A percentile compares a stretch with the other conserved stretches of the same genome.
phyloP scores from a whole-genome alignment of 2,329 filamentous ascomycete genomes.

The Eutypella sp. region DNA sequence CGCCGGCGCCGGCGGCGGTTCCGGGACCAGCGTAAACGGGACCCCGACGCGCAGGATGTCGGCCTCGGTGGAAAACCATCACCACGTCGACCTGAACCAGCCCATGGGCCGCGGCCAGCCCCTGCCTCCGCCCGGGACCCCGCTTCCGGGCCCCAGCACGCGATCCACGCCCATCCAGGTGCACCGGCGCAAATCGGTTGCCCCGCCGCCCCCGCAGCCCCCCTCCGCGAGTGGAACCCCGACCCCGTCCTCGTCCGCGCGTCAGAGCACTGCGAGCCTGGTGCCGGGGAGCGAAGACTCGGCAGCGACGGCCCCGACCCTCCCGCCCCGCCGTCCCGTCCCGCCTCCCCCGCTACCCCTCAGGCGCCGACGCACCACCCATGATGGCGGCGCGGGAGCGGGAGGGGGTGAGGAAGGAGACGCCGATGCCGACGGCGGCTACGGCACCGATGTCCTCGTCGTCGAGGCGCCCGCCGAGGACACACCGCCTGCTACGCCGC shows the following conservation, averaged over 20 bases:
- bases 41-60: too few relatives aligned
- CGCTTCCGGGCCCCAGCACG: constrained; percentile 25
- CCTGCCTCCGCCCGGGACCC: constrained; percentile 27
- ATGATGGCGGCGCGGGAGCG: too few relatives aligned
- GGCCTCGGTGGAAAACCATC: constrained; percentile 26
- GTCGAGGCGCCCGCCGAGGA: constrained; percentile 27
- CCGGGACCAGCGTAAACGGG: too few relatives aligned
- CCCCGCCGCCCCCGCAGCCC: constrained; percentile 18
- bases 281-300: too few relatives aligned
- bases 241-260: too few relatives aligned
- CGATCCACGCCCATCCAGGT: constrained; percentile 20
- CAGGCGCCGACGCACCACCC: too few relatives aligned
- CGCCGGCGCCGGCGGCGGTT: too few relatives aligned
- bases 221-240: too few relatives aligned
- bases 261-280: too few relatives aligned
- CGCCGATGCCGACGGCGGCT: too few relatives aligned
- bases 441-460: constrained; percentile 25
- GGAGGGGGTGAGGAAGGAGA: too few relatives aligned
- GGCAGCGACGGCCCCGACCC: too few relatives aligned
- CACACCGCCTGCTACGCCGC: constrained; percentile 25
- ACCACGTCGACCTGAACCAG: constrained; percentile 27
- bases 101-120: constrained; percentile 31
- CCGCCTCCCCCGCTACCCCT: constrained; percentile 25
- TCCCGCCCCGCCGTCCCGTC: constrained; percentile 21
- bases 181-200: constrained; percentile 24